Evolutionary conservation across 148 eudicot genomes (phyloP).

Genomic region (Nepenthes mirabilis): DNA sequence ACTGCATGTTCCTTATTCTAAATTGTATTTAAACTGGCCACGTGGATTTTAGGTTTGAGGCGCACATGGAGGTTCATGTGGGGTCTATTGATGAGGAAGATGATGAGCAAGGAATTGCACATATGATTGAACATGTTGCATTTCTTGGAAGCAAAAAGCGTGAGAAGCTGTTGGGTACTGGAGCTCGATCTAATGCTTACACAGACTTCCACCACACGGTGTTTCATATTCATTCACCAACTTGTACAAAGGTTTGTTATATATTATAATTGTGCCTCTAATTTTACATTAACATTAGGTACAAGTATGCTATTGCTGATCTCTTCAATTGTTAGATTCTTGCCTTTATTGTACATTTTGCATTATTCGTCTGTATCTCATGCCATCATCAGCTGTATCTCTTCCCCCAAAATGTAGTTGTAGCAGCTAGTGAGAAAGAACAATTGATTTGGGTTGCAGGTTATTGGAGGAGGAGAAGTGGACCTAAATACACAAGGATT

Average conservation of each 20-base stretch:
- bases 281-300: not conserved
- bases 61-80: conserved; percentile 98
- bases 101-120: conserved; percentile 99
- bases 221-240: conserved; percentile 95
- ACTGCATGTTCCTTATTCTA: not conserved
- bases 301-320: not conserved
- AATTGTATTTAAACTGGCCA: not conserved
- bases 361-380: too few relatives aligned
- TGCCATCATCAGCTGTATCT: too few relatives aligned
- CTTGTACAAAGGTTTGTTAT: conserved; percentile 56
- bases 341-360: too few relatives aligned
- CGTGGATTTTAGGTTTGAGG: conserved; percentile 67
- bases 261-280: not conserved
- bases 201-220: conserved; percentile 99
- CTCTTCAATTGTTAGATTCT: not conserved
- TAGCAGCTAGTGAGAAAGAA: too few relatives aligned
- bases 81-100: conserved; percentile 99
- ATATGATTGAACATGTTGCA: conserved; percentile 99
- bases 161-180: conserved; percentile 90
- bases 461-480: too few relatives aligned
- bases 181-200: conserved; percentile 98
- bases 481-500: too few relatives aligned
- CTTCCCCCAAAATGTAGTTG: too few relatives aligned
- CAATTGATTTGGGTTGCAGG: too few relatives aligned
- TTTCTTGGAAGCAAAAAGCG: conserved; percentile 99